Base-by-base conservation (phyloP, 495 filamentous ascomycete genomes). In the Monascus purpureus region DNA sequence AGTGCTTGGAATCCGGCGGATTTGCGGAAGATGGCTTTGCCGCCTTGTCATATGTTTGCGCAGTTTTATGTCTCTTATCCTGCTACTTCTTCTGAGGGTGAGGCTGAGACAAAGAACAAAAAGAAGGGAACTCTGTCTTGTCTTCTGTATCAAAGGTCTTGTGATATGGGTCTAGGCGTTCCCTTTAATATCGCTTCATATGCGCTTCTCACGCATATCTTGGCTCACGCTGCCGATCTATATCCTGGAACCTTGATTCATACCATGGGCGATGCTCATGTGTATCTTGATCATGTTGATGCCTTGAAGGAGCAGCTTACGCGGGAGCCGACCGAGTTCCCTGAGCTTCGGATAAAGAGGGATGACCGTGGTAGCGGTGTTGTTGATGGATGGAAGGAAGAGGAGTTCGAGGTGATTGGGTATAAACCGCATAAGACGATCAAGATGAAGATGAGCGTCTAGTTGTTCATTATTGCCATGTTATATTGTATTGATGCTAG, bases 41-140 rank as follows among this genome's bases (percentile, higher is more conserved):
- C 90, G 40, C 90, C 92, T 3, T 97, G 90, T 49, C 90, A 96
- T 53, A 93, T 97, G 90, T 94, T 97, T 59, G 88, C 88, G 9
- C 92, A 96, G 57, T 96, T 96, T 47, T 95, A 95, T 45, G 87
- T 97, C 23, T 82, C 77, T 1, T 95, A 72, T 52, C 80, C 81
- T 6, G 60, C 48, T 20, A 9, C 5, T 22, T 9, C 4, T 4
- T 4, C 5, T 5, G 20, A 22, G 20, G 20, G 5, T 5, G 20
- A 22, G 20, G 20, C 20, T 5, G 20, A 22, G 20, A 9, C 20
- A 22, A 47, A 53, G 16, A 47, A 40, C 22, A 68, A 65, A 30
- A 46, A 52, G 8, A 68, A 65, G 39, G 85, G 86, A 2, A 65
- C 77, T 16, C 61, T 95, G 13, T 76, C 81, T 45, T 90, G 83